A percentile compares a stretch with the other conserved stretches of the same genome.
Evolutionary conservation across 163 green algal genomes (phyloP).

Genomic region (Trebouxiophyceae sp.): DNA sequence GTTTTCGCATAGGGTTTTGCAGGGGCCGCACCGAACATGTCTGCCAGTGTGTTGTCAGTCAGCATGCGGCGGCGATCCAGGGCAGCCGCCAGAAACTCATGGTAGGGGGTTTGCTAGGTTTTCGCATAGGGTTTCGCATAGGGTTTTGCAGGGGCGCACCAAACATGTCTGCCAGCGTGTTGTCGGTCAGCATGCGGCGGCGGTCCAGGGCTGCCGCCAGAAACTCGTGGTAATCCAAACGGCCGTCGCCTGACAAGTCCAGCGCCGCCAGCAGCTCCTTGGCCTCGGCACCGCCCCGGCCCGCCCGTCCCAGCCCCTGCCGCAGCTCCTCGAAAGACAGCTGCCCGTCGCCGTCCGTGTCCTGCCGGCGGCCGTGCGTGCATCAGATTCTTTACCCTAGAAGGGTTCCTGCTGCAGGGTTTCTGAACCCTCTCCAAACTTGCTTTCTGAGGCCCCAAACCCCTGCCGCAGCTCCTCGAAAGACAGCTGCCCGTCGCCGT

Average conservation of each 20-base stretch:
- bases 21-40: constrained; percentile 4
- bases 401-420: no score
- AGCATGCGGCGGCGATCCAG: constrained; percentile 39
- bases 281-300: neutral
- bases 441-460: no score
- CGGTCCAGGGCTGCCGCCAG: constrained; percentile 74
- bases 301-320: neutral
- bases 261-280: constrained; percentile 49
- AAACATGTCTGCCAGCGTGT: constrained; percentile 7
- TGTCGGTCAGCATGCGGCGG: neutral
- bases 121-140: no score
- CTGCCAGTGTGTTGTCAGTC: neutral
- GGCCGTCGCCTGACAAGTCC: constrained; percentile 67
- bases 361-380: neutral
- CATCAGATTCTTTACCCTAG: no score
- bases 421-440: no score
- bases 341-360: neutral
- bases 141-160: no score
- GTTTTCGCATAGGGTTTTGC: no score
- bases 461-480: neutral
- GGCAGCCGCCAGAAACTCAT: constrained; percentile 87
- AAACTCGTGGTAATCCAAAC: constrained; percentile 89
- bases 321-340: neutral
- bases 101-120: no score
- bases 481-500: neutral